These are phyloP conservation scores for Lactifluus pinguis DNA, from an alignment of 768 basidiomycete species.

Conservation along the genomic window DNA sequence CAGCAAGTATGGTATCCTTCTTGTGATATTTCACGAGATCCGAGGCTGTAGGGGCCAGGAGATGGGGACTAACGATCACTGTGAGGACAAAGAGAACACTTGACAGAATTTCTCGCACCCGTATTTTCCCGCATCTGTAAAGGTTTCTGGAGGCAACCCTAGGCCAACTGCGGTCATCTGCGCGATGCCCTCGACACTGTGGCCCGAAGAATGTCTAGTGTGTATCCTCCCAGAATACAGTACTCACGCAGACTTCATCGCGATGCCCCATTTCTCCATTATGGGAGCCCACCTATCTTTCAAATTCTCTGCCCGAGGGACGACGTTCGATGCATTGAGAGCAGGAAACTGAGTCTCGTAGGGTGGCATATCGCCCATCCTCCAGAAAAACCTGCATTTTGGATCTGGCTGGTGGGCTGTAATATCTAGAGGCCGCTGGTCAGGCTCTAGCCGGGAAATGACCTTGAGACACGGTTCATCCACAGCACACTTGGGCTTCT, in stretches of 20 bases:
- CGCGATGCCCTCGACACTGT: conserved; percentile 76
- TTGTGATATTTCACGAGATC: conserved; percentile 72
- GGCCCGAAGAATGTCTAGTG: conserved; percentile 7
- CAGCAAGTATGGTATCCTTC: conserved; percentile 80
- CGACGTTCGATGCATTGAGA: conserved; percentile 74
- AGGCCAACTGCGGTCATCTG: conserved; percentile 84
- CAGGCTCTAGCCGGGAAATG: conserved; percentile 65
- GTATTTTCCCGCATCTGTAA: conserved; percentile 74
- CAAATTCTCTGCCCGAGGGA: conserved; percentile 54
- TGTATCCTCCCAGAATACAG: background rate
- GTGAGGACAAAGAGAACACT: background rate
- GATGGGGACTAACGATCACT: conserved; percentile 49
- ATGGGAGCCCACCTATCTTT: conserved; percentile 54
- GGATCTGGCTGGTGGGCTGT: conserved; percentile 77
- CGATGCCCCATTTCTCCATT: conserved; percentile 81
- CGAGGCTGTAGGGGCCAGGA: conserved; percentile 91
- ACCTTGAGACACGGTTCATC: conserved; percentile 75
- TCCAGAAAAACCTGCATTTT: conserved; percentile 93
- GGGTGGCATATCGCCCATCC: conserved; percentile 64
- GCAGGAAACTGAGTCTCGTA: conserved; percentile 71
- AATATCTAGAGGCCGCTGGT: conserved; percentile 81
- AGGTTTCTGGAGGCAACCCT: conserved; percentile 57
- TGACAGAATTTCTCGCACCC: conserved; percentile 42
- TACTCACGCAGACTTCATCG: conserved; percentile 81
- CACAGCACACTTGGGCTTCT: conserved; percentile 80